Conservation (phyloP, 306 rosid species). For the Spatholobus suberectus region DNA sequence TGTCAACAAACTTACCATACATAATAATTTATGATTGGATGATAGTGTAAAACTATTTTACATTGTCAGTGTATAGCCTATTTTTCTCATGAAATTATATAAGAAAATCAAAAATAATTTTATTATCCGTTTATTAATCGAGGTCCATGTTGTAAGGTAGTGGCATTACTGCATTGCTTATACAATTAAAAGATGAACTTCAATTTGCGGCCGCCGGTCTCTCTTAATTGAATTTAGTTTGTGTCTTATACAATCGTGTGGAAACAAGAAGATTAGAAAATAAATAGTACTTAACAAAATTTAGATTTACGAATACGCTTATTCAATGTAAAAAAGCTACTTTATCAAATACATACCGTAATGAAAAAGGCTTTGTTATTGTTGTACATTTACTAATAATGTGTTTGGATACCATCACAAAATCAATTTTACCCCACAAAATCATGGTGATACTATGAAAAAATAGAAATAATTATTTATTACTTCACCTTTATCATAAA, state of each 20-base stretch:
- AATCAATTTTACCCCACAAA: no score
- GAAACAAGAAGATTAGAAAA: not conserved
- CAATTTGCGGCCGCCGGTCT: not conserved
- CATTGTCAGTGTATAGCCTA: no score
- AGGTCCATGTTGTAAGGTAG: not conserved
- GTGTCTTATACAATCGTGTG: no score
- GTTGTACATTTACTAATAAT: not conserved
- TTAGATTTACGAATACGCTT: not conserved
- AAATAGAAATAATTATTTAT: no score
- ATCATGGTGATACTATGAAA: no score
- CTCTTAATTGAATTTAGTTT: not conserved
- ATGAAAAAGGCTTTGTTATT: not conserved
- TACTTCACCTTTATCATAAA: no score
- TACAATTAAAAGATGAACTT: not conserved
- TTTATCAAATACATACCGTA: not conserved
- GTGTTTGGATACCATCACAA: no score
- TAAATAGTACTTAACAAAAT: not conserved
- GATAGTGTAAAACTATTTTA: no score
- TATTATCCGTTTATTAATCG: not conserved
- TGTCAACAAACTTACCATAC: no score
- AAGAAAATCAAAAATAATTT: not conserved
- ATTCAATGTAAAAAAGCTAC: not conserved
- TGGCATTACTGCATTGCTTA: not conserved
- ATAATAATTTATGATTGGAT: no score
- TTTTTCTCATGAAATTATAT: not conserved